Evolutionary conservation across 2,329 filamentous ascomycete species (phyloP).

Genomic region (Hypoxylon sp.): DNA sequence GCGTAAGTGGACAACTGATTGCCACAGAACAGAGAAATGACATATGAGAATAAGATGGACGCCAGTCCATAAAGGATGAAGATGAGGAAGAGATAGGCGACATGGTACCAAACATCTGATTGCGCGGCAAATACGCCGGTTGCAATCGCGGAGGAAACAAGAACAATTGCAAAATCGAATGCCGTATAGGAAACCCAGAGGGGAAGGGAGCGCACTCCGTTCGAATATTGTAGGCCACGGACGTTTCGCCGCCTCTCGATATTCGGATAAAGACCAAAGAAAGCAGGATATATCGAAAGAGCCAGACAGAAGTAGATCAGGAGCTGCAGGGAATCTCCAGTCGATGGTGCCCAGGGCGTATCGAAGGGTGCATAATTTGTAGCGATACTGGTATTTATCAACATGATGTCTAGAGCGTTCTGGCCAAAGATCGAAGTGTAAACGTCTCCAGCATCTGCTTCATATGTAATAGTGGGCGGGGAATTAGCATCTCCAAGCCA

Average conservation of each 20-base stretch:
- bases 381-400: slow-evolving; percentile 77
- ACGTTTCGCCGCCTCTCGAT: slow-evolving; percentile 84
- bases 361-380: slow-evolving; percentile 83
- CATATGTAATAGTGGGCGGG: slow-evolving; percentile 78
- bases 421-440: slow-evolving; percentile 73
- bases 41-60: slow-evolving; percentile 82
- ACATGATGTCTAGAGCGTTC: slow-evolving; percentile 75
- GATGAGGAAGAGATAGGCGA: slow-evolving; percentile 85
- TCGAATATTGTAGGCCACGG: slow-evolving; percentile 89
- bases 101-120: slow-evolving; percentile 79
- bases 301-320: slow-evolving; percentile 86
- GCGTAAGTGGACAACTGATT: slow-evolving; percentile 89
- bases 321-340: slow-evolving; percentile 82
- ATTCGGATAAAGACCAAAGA: slow-evolving; percentile 92
- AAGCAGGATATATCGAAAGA: slow-evolving; percentile 83
- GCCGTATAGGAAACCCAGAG: slow-evolving; percentile 86
- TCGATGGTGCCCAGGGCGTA: slow-evolving; percentile 76
- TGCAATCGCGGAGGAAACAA: slow-evolving; percentile 75
- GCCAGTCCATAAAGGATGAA: slow-evolving; percentile 86
- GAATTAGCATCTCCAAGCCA: slow-evolving; percentile 76
- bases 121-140: slow-evolving; percentile 77
- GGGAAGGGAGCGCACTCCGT: slow-evolving; percentile 85
- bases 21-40: slow-evolving; percentile 83
- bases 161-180: slow-evolving; percentile 84
- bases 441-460: slow-evolving; percentile 71